Base-by-base conservation (phyloP, 768 basidiomycete genomes). In the Boletus bicolor region DNA sequence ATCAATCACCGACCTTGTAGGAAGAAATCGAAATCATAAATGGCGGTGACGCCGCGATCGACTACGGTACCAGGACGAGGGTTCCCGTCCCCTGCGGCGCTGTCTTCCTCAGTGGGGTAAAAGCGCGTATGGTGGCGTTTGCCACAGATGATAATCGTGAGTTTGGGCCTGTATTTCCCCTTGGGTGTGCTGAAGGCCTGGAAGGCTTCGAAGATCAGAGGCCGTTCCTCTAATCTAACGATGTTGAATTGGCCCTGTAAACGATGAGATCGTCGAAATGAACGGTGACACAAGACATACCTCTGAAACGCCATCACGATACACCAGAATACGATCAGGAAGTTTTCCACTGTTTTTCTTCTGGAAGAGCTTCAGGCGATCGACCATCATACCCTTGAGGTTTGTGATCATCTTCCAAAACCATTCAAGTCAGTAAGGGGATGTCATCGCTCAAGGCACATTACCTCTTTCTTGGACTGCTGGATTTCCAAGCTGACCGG, bases 231-330 rank as follows among this genome's bases (percentile, higher is more conserved):
- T 15, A 21, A 17, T 32, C 78, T 68, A 32, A 83, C 80, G 10
- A 68, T 74, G 10, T 67, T 51, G 58, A 80, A 83, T 72, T 82
- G 82, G 1, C 80, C 80, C 74, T 80, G 50, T 12, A 50, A 48
- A 34, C 17, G 38, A 39, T 71, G 54, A 71, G 53, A 35, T 19
- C 4, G 11, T 10, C 12, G 41, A 50, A 49, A 42, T 15, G 8
- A 54, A 49, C 4, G 10, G 11, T 4, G 4, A 44, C 19, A 36
- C 24, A 53, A 28, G 44, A 43, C 72, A 36, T 49, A 86, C 89
- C 73, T 91, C 89, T 3, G 89, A 90, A 30, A 92, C 89, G 47
- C 91, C 91, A 66, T 92, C 91, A 8, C 81, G 75, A 61, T 80
- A 82, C n/a, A 82, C 77, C n/a, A 82, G 53, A 46, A 82, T 56